A percentile compares a stretch with the other conserved stretches of the same genome.
Conservation (phyloP, 129 eudicot species). For the Mikania micrantha region DNA sequence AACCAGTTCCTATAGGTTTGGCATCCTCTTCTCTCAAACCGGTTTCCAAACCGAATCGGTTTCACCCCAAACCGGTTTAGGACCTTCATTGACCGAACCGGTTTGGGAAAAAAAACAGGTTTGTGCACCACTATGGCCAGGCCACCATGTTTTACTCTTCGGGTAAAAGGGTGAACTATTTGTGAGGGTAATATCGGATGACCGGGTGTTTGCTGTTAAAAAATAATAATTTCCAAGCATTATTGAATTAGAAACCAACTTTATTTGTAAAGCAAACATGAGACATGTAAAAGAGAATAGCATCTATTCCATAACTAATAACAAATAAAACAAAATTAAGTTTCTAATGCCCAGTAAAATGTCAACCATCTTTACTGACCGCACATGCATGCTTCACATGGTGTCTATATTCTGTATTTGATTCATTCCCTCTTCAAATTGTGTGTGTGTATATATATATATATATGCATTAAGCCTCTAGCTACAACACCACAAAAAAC, state of each 20-base stretch:
- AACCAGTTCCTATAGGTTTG: too few species aligned
- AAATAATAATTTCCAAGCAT: slow-evolving; percentile 18
- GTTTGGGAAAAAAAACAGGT: too few species aligned
- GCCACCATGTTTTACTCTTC: too few species aligned
- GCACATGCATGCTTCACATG: slow-evolving; percentile 34
- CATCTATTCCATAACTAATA: slow-evolving; percentile 31
- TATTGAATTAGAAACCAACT: slow-evolving; percentile 18
- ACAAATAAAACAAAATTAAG: slow-evolving; percentile 29
- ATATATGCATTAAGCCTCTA: slow-evolving; percentile 1
- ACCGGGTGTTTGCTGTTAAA: too few species aligned
- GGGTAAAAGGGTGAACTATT: too few species aligned
- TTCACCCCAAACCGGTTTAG: too few species aligned
- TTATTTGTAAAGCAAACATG: slow-evolving; percentile 31
- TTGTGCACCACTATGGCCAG: too few species aligned
- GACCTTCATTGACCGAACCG: too few species aligned
- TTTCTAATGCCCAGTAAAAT: slow-evolving; percentile 10
- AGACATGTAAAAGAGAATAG: slow-evolving; percentile 32
- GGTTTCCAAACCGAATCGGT: too few species aligned
- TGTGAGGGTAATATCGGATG: too few species aligned
- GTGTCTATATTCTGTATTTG: slow-evolving; percentile 2
- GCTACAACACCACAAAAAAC: slow-evolving; percentile 23
- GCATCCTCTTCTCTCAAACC: too few species aligned
- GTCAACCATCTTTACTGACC: slow-evolving; percentile 18
- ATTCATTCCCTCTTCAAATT: slow-evolving; percentile 21
- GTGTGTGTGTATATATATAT: slow-evolving; percentile 5